These are phyloP conservation scores for Thelonectria blattea DNA, from an alignment of 2,329 filamentous ascomycete genomes.

Conservation along the genomic window DNA sequence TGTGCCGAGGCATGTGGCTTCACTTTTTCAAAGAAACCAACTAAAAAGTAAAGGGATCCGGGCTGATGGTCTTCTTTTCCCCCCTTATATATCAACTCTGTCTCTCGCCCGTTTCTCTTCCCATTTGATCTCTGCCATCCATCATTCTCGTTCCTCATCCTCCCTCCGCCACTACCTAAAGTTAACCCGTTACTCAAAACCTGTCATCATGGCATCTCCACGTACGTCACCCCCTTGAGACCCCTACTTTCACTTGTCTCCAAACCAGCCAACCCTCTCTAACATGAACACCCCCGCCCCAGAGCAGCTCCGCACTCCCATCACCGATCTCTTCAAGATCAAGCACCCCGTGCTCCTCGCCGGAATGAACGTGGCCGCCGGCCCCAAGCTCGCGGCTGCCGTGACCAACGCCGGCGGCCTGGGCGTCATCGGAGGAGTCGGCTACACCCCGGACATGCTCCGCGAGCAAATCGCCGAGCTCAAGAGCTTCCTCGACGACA, in stretches of 20 bases:
- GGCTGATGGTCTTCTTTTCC: conserved; percentile 25
- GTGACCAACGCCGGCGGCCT: conserved; percentile 97
- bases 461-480: conserved; percentile 93
- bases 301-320: conserved; percentile 77
- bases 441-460: conserved; percentile 97
- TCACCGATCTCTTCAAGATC: conserved; percentile 97
- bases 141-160: not conserved
- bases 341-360: conserved; percentile 95
- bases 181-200: conserved; percentile 7
- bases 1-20: conserved; percentile 37
- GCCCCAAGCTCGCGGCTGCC: conserved; percentile 92
- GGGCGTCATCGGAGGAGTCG: conserved; percentile 93
- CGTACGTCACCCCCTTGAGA: conserved; percentile 63
- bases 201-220: conserved; percentile 73
- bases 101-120: not conserved
- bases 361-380: conserved; percentile 98
- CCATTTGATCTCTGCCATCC: not conserved
- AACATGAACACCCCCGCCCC: conserved; percentile 12
- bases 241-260: conserved; percentile 1
- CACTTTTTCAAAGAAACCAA: not conserved
- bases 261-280: conserved; percentile 16
- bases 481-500: conserved; percentile 85
- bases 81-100: conserved; percentile 31
- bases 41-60: conserved; percentile 6
- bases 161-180: not conserved